phyloP scores from a whole-genome alignment of 208 protist species.

The Vickermania ingenoplastis region DNA sequence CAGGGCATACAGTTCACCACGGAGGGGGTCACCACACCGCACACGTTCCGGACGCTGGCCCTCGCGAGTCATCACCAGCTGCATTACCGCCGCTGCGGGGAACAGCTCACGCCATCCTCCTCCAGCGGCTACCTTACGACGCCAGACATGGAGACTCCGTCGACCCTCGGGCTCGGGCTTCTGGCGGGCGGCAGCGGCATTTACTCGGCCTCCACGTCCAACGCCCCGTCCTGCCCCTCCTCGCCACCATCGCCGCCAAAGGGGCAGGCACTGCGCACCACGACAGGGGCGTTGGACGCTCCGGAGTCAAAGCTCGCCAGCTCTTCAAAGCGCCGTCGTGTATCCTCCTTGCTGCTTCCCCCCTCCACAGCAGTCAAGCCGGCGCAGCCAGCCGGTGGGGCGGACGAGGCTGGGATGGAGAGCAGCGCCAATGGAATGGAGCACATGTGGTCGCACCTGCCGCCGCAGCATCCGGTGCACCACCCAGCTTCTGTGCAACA shows the following conservation, averaged over 20 bases:
- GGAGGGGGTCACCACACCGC: constrained; percentile 47
- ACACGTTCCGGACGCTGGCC: constrained; percentile 42
- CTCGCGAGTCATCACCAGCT: background rate
- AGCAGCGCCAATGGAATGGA: background rate
- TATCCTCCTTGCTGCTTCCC: constrained; percentile 12
- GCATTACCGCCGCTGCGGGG: background rate
- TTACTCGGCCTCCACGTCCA: too few relatives aligned
- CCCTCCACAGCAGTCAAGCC: constrained; percentile 19
- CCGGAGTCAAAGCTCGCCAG: too few relatives aligned
- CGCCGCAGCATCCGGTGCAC: too few relatives aligned
- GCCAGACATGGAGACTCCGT: too few relatives aligned
- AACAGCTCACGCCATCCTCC: background rate
- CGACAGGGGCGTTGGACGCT: too few relatives aligned
- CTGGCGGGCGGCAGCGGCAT: too few relatives aligned
- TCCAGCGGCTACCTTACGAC: background rate
- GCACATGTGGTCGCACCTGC: background rate
- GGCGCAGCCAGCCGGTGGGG: constrained; percentile 4
- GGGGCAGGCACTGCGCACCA: too few relatives aligned
- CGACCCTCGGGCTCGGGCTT: too few relatives aligned
- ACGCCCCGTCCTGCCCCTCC: too few relatives aligned
- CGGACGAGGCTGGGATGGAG: background rate
- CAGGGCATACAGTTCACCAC: constrained; percentile 27
- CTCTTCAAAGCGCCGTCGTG: too few relatives aligned
- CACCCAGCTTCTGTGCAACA: too few relatives aligned
- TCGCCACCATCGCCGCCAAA: too few relatives aligned